phyloP scores from a whole-genome alignment of 306 rosid genomes.

The Boehmeria nivea region DNA sequence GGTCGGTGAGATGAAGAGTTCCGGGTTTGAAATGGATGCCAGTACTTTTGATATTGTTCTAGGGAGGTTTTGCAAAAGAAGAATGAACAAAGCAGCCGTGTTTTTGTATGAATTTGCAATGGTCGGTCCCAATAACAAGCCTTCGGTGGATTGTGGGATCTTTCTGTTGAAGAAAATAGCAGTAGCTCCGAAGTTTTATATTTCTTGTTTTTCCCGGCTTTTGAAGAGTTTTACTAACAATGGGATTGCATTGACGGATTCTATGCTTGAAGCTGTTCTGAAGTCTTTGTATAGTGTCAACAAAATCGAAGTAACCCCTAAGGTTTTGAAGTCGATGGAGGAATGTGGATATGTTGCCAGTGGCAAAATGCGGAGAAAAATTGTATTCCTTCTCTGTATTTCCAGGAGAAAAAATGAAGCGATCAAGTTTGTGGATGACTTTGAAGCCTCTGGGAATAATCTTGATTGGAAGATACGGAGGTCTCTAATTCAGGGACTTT shows the following conservation, averaged over 20 bases:
- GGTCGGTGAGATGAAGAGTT: conserved; percentile 56
- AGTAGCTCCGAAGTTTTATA: conserved; percentile 42
- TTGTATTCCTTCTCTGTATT: conserved; percentile 45
- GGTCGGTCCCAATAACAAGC: conserved; percentile 51
- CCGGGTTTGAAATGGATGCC: conserved; percentile 47
- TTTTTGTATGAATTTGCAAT: conserved; percentile 72
- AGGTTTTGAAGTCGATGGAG: conserved; percentile 62
- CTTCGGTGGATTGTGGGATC: conserved; percentile 37
- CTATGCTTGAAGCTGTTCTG: conserved; percentile 42
- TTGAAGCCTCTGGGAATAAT: conserved; percentile 39
- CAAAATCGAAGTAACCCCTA: conserved; percentile 41
- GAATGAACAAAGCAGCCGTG: conserved; percentile 65
- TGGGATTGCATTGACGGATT: conserved; percentile 48
- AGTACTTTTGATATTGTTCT: conserved; percentile 55
- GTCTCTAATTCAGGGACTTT: conserved; percentile 51
- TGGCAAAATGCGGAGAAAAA: conserved; percentile 31
- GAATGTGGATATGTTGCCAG: conserved; percentile 48
- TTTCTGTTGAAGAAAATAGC: conserved; percentile 57
- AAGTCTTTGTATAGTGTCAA: conserved; percentile 59
- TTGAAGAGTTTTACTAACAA: conserved; percentile 39
- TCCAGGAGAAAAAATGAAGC: conserved; percentile 50
- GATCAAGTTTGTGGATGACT: conserved; percentile 34
- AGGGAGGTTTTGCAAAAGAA: conserved; percentile 57
- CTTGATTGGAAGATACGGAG: conserved; percentile 45
- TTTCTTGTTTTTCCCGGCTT: conserved; percentile 45